Percentiles rank a stretch among this genome's conserved stretches.
Conservation (phyloP, 805 yeast species). For the Lachancea waltii region DNA sequence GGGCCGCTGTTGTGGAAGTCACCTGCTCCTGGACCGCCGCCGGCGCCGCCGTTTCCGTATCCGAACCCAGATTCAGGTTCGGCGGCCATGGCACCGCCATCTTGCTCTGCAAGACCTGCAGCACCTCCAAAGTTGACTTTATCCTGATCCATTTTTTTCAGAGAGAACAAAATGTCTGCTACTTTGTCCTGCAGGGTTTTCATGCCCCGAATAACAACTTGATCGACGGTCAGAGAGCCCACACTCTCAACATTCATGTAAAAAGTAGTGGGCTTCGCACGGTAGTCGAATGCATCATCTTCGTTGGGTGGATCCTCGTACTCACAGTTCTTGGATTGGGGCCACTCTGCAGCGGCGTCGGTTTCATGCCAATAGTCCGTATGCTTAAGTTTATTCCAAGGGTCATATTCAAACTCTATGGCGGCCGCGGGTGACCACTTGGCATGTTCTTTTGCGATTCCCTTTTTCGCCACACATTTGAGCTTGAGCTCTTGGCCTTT, state of each 20-base stretch:
- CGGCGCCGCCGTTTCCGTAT: conserved; percentile 28
- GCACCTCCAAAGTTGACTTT: conserved; percentile 37
- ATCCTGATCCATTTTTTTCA: conserved; percentile 40
- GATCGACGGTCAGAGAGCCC: conserved; percentile 83
- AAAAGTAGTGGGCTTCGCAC: conserved; percentile 72
- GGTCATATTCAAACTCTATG: conserved; percentile 93
- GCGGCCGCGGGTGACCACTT: conserved; percentile 98
- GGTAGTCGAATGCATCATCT: conserved; percentile 78
- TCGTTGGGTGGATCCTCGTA: conserved; percentile 95
- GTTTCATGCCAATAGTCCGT: conserved; percentile 97
- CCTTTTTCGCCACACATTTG: conserved; percentile 94
- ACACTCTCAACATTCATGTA: conserved; percentile 90
- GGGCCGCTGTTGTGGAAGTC: conserved; percentile 15
- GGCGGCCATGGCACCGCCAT: conserved; percentile 34
- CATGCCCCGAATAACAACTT: conserved; percentile 80
- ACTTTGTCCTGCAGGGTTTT: conserved; percentile 82
- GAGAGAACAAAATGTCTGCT: conserved; percentile 79
- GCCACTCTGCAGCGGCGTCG: conserved; percentile 89
- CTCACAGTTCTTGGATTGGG: conserved; percentile 76
- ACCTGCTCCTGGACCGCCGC: conserved; percentile 6
- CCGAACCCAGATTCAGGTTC: conserved; percentile 27
- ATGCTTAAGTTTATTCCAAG: conserved; percentile 96
- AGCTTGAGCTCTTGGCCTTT: conserved; percentile 86
- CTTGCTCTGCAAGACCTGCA: conserved; percentile 33
- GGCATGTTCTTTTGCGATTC: conserved; percentile 95